A percentile compares a stretch with the other conserved stretches of the same genome.
phyloP scores from a whole-genome alignment of 2,329 filamentous ascomycete species.

The Sclerotinia borealis region DNA sequence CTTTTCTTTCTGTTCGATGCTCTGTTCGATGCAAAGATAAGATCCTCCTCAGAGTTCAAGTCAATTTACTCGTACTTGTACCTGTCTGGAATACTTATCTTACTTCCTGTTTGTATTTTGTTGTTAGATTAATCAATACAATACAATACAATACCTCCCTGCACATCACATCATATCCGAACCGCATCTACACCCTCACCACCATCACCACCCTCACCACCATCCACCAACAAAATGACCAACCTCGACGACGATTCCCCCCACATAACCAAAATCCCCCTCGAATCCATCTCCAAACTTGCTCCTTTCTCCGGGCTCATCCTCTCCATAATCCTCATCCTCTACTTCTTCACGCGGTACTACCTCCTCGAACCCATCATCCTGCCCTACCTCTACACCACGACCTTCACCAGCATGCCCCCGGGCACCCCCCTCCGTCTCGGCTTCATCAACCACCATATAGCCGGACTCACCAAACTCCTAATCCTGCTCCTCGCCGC shows the following conservation, averaged over 20 bases:
- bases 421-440: constrained; percentile 32
- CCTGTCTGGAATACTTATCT: too few species aligned
- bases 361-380: constrained; percentile 38
- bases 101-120: too few species aligned
- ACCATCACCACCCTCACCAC: not conserved
- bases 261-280: constrained; percentile 23
- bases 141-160: too few species aligned
- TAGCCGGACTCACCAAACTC: constrained; percentile 38
- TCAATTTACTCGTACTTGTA: too few species aligned
- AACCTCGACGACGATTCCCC: constrained; percentile 4
- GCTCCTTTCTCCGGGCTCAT: constrained; percentile 29
- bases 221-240: not conserved
- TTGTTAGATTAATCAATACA: too few species aligned
- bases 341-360: constrained; percentile 26
- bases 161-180: not conserved
- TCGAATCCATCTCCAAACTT: constrained; percentile 25
- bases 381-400: constrained; percentile 33
- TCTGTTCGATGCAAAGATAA: too few species aligned
- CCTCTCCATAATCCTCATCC: constrained; percentile 26
- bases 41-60: too few species aligned
- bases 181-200: not conserved
- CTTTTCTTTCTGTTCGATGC: too few species aligned
- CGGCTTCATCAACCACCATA: constrained; percentile 42
- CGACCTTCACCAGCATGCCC: constrained; percentile 32
- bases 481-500: constrained; percentile 35